Evolutionary conservation across 106 monocot genomes (phyloP).

Genomic region (Acorus calamus): DNA sequence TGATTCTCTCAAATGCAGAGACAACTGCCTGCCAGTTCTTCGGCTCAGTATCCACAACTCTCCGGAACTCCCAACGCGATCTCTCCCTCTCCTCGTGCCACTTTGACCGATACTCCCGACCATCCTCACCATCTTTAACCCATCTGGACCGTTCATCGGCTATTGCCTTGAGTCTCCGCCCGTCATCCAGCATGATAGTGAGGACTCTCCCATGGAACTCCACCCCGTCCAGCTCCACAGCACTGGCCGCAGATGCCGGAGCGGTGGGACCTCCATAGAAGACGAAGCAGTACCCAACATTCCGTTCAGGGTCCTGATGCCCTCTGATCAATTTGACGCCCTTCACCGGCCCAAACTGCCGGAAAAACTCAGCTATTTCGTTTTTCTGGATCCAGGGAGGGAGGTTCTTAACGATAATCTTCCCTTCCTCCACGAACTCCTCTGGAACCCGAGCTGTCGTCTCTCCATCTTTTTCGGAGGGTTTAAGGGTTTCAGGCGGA

Average conservation of each 20-base stretch:
- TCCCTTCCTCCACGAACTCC: conserved; percentile 52
- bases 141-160: conserved; percentile 54
- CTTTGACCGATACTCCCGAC: conserved; percentile 42
- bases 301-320: conserved; percentile 75
- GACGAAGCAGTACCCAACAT: conserved; percentile 84
- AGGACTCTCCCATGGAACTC: conserved; percentile 72
- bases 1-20: conserved; percentile 66
- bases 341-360: conserved; percentile 91
- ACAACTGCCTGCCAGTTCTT: conserved; percentile 87
- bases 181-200: conserved; percentile 77
- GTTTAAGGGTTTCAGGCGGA: background rate
- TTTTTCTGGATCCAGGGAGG: conserved; percentile 91
- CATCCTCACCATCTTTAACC: conserved; percentile 25
- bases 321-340: conserved; percentile 68
- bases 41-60: conserved; percentile 57
- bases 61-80: conserved; percentile 40
- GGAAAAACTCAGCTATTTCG: conserved; percentile 75
- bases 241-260: conserved; percentile 45
- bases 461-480: background rate
- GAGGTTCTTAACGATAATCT: conserved; percentile 83
- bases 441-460: background rate
- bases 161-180: conserved; percentile 50
- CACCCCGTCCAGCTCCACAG: conserved; percentile 80
- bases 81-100: conserved; percentile 86
- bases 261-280: conserved; percentile 77